Evolutionary conservation across 2,329 filamentous ascomycete genomes (phyloP).

Genomic region (Hypoxylon sp.): DNA sequence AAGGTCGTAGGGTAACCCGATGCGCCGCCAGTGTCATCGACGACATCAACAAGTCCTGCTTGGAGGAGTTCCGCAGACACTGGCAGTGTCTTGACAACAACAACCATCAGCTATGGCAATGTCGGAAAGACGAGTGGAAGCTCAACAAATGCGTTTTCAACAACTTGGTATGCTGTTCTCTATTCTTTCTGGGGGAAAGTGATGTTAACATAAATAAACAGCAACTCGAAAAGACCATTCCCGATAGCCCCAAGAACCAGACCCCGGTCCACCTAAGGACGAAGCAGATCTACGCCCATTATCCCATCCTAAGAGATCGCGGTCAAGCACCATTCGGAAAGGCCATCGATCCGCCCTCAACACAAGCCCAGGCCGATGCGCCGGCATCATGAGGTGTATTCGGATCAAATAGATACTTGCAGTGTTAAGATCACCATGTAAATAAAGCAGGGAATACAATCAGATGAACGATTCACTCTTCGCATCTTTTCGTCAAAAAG

Average conservation of each 20-base stretch:
- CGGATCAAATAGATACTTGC: constrained; percentile 4
- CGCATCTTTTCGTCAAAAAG: not conserved
- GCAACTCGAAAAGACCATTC: constrained; percentile 84
- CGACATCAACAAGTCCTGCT: constrained; percentile 94
- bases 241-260: constrained; percentile 73
- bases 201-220: constrained; percentile 48
- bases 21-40: constrained; percentile 97
- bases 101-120: constrained; percentile 98
- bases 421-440: constrained; percentile 26
- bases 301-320: constrained; percentile 50
- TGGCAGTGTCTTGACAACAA: constrained; percentile 97
- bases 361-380: constrained; percentile 39
- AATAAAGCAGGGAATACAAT: constrained; percentile 30
- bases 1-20: constrained; percentile 94
- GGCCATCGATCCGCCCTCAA: constrained; percentile 44
- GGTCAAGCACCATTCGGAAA: constrained; percentile 45
- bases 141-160: constrained; percentile 96
- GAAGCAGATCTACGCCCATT: constrained; percentile 68
- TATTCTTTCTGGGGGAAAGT: not conserved
- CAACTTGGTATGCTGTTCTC: constrained; percentile 77
- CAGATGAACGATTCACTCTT: constrained; percentile 3
- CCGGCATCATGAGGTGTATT: constrained; percentile 35
- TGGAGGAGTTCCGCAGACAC: constrained; percentile 89
- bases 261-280: constrained; percentile 78
- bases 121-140: constrained; percentile 84